phyloP scores from a whole-genome alignment of 768 basidiomycete genomes.

The Leccinum broughii region DNA sequence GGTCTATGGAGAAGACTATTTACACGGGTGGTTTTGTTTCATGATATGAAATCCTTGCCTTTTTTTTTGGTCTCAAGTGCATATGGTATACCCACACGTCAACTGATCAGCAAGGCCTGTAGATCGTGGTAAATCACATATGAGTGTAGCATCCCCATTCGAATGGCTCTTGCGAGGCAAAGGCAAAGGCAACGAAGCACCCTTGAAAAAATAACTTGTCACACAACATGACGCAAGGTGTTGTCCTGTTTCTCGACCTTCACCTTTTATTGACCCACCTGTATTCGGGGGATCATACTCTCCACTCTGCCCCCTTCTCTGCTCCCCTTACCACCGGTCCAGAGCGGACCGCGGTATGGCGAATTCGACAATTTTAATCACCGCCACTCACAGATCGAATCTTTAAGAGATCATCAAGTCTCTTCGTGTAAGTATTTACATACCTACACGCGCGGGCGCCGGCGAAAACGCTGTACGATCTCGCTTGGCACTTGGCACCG shows the following conservation, averaged over 20 bases:
- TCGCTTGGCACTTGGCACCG: slow-evolving; percentile 4
- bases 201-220: neutral
- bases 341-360: neutral
- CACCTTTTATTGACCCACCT: neutral
- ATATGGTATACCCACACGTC: neutral
- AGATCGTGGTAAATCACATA: slow-evolving; percentile 14
- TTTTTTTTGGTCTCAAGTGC: neutral
- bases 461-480: neutral
- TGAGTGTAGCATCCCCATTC: neutral
- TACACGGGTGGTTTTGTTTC: slow-evolving; percentile 6
- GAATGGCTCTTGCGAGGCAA: neutral
- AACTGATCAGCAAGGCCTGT: slow-evolving; percentile 16
- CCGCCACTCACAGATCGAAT: slow-evolving; percentile 4
- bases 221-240: neutral
- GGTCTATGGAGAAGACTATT: neutral
- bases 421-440: neutral
- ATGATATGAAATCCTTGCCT: slow-evolving; percentile 21
- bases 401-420: neutral
- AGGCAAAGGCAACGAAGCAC: neutral
- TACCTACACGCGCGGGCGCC: neutral
- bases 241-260: neutral
- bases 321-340: neutral
- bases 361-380: neutral
- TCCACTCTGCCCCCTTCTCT: neutral
- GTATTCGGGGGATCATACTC: neutral